Evolutionary conservation across 306 rosid species (phyloP), one percentile per base, ranked within the genome.

Genomic region (Acacia crassicarpa): DNA sequence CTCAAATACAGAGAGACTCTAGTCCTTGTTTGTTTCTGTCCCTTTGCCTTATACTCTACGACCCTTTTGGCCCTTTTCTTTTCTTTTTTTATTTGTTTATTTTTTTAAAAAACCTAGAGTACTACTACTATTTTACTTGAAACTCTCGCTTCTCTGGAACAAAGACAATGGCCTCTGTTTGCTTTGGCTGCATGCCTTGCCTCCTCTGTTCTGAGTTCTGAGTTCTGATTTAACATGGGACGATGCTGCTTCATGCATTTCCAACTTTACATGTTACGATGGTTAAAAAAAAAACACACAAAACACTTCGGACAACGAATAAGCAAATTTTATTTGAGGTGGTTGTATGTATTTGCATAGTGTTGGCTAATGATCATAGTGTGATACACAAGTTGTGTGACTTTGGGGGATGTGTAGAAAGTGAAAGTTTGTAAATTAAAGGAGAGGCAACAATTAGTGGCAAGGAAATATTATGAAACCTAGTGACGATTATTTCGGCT

Each of bases 121-220:
- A 25, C 40, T 45, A 3, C 20, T 71, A 45, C 40, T 45, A 10
- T 54, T 72, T 13, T 15, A 45, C 76, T 72, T 46, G 76, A 72
- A 72, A 45, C 43, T 44, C 76, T 72, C 59, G 61, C 76, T 46
- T 72, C 27, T 72, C 61, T 15, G 41, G 58, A n/a, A n/a, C n/a
- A n/a, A n/a, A n/a, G 76, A 72, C 76, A 46, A 15, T 49, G 77
- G 46, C 77, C 19, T 73, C 65, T 30, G 27, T 51, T 51, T 51
- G n/a, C 65, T 73, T 49, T 9, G 77, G 33, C 65, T 49, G 77
- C 30, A 49, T 49, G 77, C 45, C 65, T 10, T 49, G 77, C 63
- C 77, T 10, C 63, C 23, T 45, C 38, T 72, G n/a, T 30, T 27
- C 41, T 63, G 69, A 63, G n/a, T 30, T 22, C 76, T 71, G 58